Conservation (phyloP, 2,329 filamentous ascomycete genomes). For the Sordariomycetes sp. region DNA sequence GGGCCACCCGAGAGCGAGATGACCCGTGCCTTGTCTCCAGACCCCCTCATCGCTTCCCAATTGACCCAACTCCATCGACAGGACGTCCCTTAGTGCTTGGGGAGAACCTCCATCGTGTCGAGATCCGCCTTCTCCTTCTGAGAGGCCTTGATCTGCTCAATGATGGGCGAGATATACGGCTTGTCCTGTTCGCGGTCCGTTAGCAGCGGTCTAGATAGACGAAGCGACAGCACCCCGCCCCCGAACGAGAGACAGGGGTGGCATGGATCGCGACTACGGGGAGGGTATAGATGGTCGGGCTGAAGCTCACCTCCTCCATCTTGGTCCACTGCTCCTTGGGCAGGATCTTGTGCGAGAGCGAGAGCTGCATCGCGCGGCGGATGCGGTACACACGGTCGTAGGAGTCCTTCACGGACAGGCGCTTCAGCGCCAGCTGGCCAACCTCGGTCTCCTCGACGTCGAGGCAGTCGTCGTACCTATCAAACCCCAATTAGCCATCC, state of each 20-base stretch:
- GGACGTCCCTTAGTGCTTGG: conserved; percentile 29
- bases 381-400: conserved; percentile 98
- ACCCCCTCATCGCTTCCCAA: neutral
- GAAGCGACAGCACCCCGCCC: neutral
- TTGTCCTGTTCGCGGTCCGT: conserved; percentile 27
- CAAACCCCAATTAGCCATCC: conserved; percentile 1
- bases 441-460: conserved; percentile 85
- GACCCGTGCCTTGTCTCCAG: neutral
- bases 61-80: neutral
- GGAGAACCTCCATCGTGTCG: conserved; percentile 37
- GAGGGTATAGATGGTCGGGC: neutral
- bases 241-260: neutral
- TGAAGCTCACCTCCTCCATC: conserved; percentile 34
- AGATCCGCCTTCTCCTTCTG: conserved; percentile 40
- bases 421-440: conserved; percentile 80
- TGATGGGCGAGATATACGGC: conserved; percentile 42
- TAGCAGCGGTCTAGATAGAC: neutral
- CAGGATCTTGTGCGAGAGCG: conserved; percentile 52
- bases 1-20: neutral
- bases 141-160: conserved; percentile 39
- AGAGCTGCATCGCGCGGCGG: conserved; percentile 81
- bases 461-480: conserved; percentile 79
- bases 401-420: conserved; percentile 77
- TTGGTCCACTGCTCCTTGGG: conserved; percentile 53
- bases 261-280: neutral